Evolutionary conservation across 805 yeast genomes (phyloP).

Genomic region (Sugiyamaella smithiae): DNA sequence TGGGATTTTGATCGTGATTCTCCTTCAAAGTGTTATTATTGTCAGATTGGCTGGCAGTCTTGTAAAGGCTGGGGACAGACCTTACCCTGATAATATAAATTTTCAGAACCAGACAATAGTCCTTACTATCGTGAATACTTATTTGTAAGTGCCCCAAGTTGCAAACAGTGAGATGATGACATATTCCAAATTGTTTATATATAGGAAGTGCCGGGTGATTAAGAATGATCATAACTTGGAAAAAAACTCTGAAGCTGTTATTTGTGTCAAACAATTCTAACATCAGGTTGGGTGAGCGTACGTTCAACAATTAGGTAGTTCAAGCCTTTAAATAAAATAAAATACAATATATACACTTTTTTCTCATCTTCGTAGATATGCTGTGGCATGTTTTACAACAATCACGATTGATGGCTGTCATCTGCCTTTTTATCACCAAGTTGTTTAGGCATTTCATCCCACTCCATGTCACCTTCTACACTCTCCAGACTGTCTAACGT

Average conservation of each 20-base stretch:
- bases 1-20: too few relatives aligned
- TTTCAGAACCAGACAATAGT: not conserved
- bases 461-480: constrained; percentile 26
- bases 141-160: not conserved
- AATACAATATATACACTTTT: too few relatives aligned
- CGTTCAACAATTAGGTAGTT: too few relatives aligned
- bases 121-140: not conserved
- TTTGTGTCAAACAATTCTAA: too few relatives aligned
- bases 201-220: constrained; percentile 38
- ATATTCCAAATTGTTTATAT: constrained; percentile 19
- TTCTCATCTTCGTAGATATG: too few relatives aligned
- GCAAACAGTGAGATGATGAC: constrained; percentile 21
- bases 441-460: constrained; percentile 28
- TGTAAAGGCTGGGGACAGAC: too few relatives aligned
- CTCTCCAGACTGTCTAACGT: constrained; percentile 54
- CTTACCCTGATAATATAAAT: not conserved
- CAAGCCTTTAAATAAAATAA: too few relatives aligned
- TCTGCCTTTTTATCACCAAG: constrained; percentile 13
- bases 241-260: constrained; percentile 27
- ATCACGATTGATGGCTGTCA: too few relatives aligned
- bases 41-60: too few relatives aligned
- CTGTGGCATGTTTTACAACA: too few relatives aligned
- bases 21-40: too few relatives aligned
- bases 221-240: constrained; percentile 29
- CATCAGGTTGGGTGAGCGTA: too few relatives aligned